Conservation (phyloP, 169 alveolate genomes). For the Toxoplasma gondii region DNA sequence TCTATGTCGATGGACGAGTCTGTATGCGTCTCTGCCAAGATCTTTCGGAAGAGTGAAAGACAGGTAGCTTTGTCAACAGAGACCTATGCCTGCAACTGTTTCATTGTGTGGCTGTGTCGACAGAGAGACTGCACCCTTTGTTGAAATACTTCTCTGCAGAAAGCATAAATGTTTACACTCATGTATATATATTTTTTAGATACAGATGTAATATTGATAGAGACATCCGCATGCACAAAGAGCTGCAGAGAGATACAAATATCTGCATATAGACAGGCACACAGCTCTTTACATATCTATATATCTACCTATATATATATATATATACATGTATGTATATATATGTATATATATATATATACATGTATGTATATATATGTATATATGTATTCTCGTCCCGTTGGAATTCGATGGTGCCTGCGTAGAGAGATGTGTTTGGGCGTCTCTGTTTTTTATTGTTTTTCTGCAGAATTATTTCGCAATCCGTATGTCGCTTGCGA, state of each 20-base stretch:
- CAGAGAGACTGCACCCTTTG: too few relatives aligned
- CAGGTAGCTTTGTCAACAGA: too few relatives aligned
- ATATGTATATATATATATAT: not conserved
- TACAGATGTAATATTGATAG: too few relatives aligned
- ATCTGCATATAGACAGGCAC: not conserved
- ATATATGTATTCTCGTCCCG: not conserved
- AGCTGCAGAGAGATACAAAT: not conserved
- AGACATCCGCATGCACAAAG: not conserved
- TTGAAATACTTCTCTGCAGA: too few relatives aligned
- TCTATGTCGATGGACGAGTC: too few relatives aligned
- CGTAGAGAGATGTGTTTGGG: not conserved
- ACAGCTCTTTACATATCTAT: not conserved
- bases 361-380: not conserved
- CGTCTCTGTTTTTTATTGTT: not conserved
- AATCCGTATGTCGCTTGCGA: conserved; percentile 91
- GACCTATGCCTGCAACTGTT: too few relatives aligned
- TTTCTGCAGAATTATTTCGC: conserved; percentile 66
- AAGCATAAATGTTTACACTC: too few relatives aligned
- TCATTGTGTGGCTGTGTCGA: too few relatives aligned
- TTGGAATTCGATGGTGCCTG: too few relatives aligned
- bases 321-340: not conserved
- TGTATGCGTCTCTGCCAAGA: too few relatives aligned
- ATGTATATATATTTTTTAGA: too few relatives aligned
- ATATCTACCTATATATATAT: conserved; percentile 36
- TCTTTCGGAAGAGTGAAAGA: too few relatives aligned